phyloP scores from a whole-genome alignment of 306 rosid genomes.

The Fagus crenata region DNA sequence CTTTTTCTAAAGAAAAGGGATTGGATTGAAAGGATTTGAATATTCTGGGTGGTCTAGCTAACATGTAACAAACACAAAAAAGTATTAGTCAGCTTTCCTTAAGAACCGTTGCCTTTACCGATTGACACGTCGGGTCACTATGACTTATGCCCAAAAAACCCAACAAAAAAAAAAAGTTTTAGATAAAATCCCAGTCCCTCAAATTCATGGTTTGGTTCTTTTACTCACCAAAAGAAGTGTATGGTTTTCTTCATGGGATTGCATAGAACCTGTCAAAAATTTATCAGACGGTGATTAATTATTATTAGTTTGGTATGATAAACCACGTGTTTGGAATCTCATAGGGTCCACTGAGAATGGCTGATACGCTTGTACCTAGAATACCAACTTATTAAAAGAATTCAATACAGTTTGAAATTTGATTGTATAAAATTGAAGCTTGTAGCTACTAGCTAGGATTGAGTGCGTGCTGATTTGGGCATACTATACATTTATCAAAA shows the following conservation, averaged over 20 bases:
- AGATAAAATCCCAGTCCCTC: too few species aligned
- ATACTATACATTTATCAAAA: background rate
- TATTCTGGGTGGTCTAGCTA: background rate
- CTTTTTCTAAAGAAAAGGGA: background rate
- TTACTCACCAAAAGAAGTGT: background rate
- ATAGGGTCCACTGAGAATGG: constrained; percentile 30
- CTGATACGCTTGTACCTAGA: constrained; percentile 24
- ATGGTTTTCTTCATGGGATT: constrained; percentile 10
- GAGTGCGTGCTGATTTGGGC: constrained; percentile 15
- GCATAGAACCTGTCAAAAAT: constrained; percentile 33
- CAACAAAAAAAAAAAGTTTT: background rate
- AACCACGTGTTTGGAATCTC: constrained; percentile 24
- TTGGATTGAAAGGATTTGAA: background rate
- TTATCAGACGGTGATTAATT: background rate
- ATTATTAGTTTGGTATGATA: constrained; percentile 9
- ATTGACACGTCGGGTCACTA: background rate
- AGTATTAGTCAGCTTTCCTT: background rate
- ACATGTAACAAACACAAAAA: background rate
- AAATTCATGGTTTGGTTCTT: too few species aligned
- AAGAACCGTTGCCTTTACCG: background rate
- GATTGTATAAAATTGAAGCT: constrained; percentile 11
- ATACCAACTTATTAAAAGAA: constrained; percentile 10
- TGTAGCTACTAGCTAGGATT: constrained; percentile 5
- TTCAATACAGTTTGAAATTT: background rate
- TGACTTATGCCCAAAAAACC: background rate